These are phyloP conservation scores for Edaphochlamys debaryana DNA, from an alignment of 139 green algal species.

Conservation along the genomic window DNA sequence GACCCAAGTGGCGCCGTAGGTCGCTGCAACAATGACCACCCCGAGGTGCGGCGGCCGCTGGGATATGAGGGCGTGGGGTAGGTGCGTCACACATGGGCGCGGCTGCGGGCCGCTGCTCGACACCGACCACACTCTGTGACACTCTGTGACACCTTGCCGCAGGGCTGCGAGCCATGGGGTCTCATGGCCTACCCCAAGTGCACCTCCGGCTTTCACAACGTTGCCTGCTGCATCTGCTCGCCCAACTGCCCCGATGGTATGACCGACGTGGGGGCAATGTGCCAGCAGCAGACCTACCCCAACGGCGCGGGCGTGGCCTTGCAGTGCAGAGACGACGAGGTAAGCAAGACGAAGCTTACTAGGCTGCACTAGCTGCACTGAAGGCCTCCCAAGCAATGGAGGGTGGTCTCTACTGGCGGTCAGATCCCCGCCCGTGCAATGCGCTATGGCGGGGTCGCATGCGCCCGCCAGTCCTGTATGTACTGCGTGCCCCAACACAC, in stretches of 20 bases:
- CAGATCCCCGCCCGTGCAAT: too few species aligned
- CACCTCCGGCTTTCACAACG: neutral
- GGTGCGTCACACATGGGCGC: neutral
- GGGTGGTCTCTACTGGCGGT: too few species aligned
- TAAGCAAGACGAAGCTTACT: neutral
- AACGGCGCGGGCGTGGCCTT: neutral
- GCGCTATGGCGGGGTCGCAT: neutral
- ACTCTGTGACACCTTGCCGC: too few species aligned
- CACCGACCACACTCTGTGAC: neutral
- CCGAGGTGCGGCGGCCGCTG: too few species aligned
- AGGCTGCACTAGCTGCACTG: neutral
- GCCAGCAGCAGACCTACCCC: neutral
- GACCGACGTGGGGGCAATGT: neutral
- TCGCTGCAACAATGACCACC: too few species aligned
- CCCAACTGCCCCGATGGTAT: neutral
- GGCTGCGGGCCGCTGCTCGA: neutral
- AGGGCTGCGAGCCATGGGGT: slow-evolving; percentile 2
- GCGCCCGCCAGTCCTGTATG: too few species aligned
- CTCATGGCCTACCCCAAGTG: slow-evolving; percentile 2
- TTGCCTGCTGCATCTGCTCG: slow-evolving; percentile 3
- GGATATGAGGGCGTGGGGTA: too few species aligned
- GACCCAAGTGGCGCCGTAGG: too few species aligned
- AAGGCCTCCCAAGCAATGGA: neutral
- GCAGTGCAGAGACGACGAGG: neutral
- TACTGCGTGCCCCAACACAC: neutral